phyloP scores from a whole-genome alignment of 805 yeast species.

The Saturnispora gosingensis region DNA sequence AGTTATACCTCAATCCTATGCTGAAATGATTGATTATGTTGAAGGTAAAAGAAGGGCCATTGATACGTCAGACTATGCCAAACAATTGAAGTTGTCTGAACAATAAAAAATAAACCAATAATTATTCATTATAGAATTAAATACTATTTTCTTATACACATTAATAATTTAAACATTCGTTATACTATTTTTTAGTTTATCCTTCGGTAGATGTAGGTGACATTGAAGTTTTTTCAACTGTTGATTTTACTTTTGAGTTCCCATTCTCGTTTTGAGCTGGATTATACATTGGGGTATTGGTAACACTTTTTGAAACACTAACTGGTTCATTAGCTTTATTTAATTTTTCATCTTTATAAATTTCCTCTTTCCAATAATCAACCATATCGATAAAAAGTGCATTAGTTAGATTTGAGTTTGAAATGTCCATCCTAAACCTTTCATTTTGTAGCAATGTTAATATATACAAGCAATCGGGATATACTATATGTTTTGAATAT shows the following conservation, averaged over 20 bases:
- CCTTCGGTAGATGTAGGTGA: conserved; percentile 8
- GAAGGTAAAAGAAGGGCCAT: conserved; percentile 86
- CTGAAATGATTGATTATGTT: conserved; percentile 86
- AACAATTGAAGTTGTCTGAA: conserved; percentile 30
- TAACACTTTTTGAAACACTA: not conserved
- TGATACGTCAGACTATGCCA: conserved; percentile 65
- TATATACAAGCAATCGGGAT: conserved; percentile 83
- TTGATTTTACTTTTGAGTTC: not conserved
- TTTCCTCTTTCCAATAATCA: conserved; percentile 48
- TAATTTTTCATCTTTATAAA: conserved; percentile 9
- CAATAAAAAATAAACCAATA: conserved; percentile 4
- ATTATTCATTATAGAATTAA: not conserved
- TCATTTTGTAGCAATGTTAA: conserved; percentile 51
- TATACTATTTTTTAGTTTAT: not conserved
- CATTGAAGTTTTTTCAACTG: conserved; percentile 1
- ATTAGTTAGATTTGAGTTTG: conserved; percentile 48
- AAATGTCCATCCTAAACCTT: conserved; percentile 45
- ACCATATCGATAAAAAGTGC: conserved; percentile 70
- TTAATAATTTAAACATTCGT: not conserved
- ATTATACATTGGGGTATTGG: not conserved
- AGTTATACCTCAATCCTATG: conserved; percentile 79
- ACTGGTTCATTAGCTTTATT: not conserved
- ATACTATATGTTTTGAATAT: conserved; percentile 60
- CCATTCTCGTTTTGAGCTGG: not conserved
- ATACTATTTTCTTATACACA: not conserved